phyloP scores from a whole-genome alignment of 148 eudicot species.

The Silene conica region DNA sequence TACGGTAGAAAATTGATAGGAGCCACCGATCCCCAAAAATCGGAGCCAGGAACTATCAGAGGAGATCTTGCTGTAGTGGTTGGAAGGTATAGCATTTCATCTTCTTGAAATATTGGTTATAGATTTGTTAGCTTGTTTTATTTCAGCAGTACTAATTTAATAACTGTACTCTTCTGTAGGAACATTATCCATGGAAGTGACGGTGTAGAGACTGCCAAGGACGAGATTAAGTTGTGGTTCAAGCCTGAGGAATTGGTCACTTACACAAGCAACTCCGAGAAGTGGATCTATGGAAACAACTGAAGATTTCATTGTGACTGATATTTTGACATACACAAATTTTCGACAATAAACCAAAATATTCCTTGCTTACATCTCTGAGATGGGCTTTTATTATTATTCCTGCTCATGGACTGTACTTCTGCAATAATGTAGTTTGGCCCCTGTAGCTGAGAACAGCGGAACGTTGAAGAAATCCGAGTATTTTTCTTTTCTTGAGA shows the following conservation, averaged over 20 bases:
- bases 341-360: constrained; percentile 15
- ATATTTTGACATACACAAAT: constrained; percentile 11
- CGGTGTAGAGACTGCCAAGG: constrained; percentile 96
- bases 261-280: constrained; percentile 76
- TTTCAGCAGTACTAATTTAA: neutral
- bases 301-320: constrained; percentile 27
- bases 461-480: neutral
- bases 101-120: neutral
- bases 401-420: constrained; percentile 4
- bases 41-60: constrained; percentile 98
- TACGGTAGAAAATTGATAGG: constrained; percentile 96
- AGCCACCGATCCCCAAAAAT: constrained; percentile 96
- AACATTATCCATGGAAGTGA: constrained; percentile 97
- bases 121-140: neutral
- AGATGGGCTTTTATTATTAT: neutral
- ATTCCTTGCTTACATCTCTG: constrained; percentile 16
- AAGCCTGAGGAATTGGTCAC: constrained; percentile 86
- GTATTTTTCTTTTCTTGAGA: neutral
- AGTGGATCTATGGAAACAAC: constrained; percentile 83
- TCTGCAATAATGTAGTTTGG: constrained; percentile 23
- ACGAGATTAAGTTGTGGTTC: constrained; percentile 89
- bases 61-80: constrained; percentile 96
- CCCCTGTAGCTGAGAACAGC: constrained; percentile 8
- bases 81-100: constrained; percentile 57
- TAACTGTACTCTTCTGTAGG: constrained; percentile 29